phyloP scores from a whole-genome alignment of 169 alveolate species.

The Plasmodium fragile region DNA sequence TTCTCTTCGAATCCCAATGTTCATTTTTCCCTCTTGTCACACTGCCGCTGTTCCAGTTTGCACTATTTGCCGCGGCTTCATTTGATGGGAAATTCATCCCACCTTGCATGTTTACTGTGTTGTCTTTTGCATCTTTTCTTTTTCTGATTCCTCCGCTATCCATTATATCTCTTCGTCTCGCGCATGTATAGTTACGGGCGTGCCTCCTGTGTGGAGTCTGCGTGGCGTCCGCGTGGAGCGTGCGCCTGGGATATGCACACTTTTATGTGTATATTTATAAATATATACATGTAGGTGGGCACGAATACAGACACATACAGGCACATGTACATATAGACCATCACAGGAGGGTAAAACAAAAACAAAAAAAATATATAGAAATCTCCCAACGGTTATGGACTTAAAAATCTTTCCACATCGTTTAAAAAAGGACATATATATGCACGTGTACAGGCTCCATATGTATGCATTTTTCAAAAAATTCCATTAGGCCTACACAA shows the following conservation, averaged over 20 bases:
- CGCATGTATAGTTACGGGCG: conserved; percentile 17
- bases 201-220: background rate
- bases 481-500: conserved; percentile 2
- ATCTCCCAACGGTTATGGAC: background rate
- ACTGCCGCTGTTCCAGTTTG: background rate
- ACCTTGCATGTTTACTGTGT: conserved; percentile 1
- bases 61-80: conserved; percentile 15
- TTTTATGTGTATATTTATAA: background rate
- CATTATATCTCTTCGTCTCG: conserved; percentile 24
- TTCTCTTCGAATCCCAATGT: background rate
- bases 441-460: background rate
- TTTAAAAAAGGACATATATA: background rate
- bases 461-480: background rate
- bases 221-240: background rate
- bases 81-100: conserved; percentile 1
- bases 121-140: conserved; percentile 67
- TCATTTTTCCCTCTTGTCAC: conserved; percentile 8
- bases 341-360: background rate
- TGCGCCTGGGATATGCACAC: background rate
- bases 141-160: conserved; percentile 63
- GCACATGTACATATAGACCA: background rate
- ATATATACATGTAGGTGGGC: conserved; percentile 7
- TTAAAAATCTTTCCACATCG: background rate
- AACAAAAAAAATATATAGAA: background rate
- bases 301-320: background rate